Evolutionary conservation across 1,284 basidiomycete species (phyloP).

Genomic region (Rhodotorula sp.): DNA sequence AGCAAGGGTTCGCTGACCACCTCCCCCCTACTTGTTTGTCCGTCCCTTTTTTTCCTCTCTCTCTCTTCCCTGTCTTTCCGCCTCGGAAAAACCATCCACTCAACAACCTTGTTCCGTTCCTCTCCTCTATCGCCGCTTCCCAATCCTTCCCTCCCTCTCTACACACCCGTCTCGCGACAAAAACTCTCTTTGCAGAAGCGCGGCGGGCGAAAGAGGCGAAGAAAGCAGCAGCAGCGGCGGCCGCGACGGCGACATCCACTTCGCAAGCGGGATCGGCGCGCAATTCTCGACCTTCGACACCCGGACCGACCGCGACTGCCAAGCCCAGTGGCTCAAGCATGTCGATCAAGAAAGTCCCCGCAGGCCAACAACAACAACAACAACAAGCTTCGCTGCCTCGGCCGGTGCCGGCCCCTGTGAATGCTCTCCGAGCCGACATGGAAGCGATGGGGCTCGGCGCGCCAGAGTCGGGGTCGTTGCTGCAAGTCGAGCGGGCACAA

Average conservation of each 20-base stretch:
- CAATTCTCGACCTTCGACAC: slow-evolving; percentile 25
- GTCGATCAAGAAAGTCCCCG: slow-evolving; percentile 22
- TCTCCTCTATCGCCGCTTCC: background rate
- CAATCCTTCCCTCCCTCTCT: background rate
- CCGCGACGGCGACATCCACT: background rate
- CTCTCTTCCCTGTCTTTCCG: background rate
- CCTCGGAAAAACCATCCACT: background rate
- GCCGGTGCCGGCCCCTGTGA: slow-evolving; percentile 17
- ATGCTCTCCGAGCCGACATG: slow-evolving; percentile 58
- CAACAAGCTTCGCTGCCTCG: background rate
- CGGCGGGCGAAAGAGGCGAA: slow-evolving; percentile 27
- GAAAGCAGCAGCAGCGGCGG: slow-evolving; percentile 9
- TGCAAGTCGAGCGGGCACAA: background rate
- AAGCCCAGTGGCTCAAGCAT: slow-evolving; percentile 5
- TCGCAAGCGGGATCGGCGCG: slow-evolving; percentile 19
- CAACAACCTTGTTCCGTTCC: background rate
- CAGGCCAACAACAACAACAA: background rate
- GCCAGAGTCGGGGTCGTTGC: slow-evolving; percentile 54
- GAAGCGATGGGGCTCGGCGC: slow-evolving; percentile 26
- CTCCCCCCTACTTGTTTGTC: slow-evolving; percentile 5
- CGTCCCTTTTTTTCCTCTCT: slow-evolving; percentile 1
- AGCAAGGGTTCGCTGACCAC: slow-evolving; percentile 26
- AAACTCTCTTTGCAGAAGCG: slow-evolving; percentile 1
- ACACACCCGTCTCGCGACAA: too few relatives aligned
- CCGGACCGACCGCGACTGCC: slow-evolving; percentile 5